Conservation (phyloP, 805 yeast species). For the Starmerella riodocensis region DNA sequence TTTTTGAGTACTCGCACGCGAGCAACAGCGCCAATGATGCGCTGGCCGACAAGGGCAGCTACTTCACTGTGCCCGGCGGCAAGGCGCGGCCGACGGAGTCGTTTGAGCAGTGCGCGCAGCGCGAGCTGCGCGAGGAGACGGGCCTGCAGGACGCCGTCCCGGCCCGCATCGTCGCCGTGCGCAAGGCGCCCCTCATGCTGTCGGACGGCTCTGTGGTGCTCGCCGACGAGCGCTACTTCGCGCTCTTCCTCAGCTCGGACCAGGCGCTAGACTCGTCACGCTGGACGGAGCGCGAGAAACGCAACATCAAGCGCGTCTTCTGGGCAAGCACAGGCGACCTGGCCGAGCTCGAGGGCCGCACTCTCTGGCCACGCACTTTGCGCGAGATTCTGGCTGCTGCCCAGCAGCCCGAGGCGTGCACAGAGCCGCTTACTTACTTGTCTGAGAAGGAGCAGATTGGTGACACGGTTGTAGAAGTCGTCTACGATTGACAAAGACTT, state of each 20-base stretch:
- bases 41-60: slow-evolving; percentile 14
- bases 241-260: slow-evolving; percentile 1
- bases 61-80: slow-evolving; percentile 19
- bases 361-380: slow-evolving; percentile 16
- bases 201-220: slow-evolving; percentile 13
- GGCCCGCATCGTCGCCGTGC: slow-evolving; percentile 10
- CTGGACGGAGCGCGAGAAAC: slow-evolving; percentile 14
- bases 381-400: slow-evolving; percentile 12
- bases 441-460: slow-evolving; percentile 17
- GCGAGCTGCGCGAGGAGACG: slow-evolving; percentile 19
- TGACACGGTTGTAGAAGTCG: slow-evolving; percentile 7
- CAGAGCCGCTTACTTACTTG: slow-evolving; percentile 4
- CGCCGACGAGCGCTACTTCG: slow-evolving; percentile 17
- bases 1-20: slow-evolving; percentile 15
- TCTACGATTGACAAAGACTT: too few species aligned
- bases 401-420: not conserved
- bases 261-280: slow-evolving; percentile 7
- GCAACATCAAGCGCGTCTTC: slow-evolving; percentile 3
- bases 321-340: slow-evolving; percentile 15
- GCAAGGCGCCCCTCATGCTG: slow-evolving; percentile 17
- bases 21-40: slow-evolving; percentile 3
- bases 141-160: slow-evolving; percentile 8
- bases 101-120: slow-evolving; percentile 12
- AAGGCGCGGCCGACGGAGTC: slow-evolving; percentile 8
- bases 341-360: slow-evolving; percentile 2